Percentiles rank a stretch among this genome's conserved stretches.
phyloP scores from a whole-genome alignment of 2,329 filamentous ascomycete species.

The Clonostachys rhizophaga region DNA sequence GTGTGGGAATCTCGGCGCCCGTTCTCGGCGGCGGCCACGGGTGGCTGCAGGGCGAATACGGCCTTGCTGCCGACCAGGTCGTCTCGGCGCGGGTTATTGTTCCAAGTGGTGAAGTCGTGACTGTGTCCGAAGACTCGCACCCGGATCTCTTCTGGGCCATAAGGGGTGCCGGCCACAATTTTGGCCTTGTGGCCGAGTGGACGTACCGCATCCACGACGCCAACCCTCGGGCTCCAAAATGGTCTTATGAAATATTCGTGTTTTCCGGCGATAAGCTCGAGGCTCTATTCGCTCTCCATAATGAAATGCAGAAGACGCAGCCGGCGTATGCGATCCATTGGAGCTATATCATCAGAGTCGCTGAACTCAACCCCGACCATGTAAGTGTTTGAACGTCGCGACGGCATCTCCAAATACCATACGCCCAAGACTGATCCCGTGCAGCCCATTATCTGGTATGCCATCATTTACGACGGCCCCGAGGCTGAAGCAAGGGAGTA shows the following conservation, averaged over 20 bases:
- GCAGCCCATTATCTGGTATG: conserved; percentile 27
- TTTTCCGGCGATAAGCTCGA: conserved; percentile 19
- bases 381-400: background rate
- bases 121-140: conserved; percentile 27
- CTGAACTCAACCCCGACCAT: conserved; percentile 11
- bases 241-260: conserved; percentile 30
- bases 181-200: conserved; percentile 45
- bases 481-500: conserved; percentile 28
- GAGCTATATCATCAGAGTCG: conserved; percentile 38
- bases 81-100: conserved; percentile 41
- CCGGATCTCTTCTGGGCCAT: conserved; percentile 38
- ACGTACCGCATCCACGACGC: conserved; percentile 40
- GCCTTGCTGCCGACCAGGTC: conserved; percentile 44
- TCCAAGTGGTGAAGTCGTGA: conserved; percentile 33
- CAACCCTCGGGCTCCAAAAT: conserved; percentile 17
- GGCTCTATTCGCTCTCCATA: conserved; percentile 14
- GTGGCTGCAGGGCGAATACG: conserved; percentile 41
- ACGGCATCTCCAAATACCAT: background rate
- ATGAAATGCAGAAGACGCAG: conserved; percentile 21
- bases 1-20: conserved; percentile 41
- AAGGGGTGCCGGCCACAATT: conserved; percentile 47
- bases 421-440: background rate
- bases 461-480: conserved; percentile 36
- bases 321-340: conserved; percentile 23
- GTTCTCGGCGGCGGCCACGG: conserved; percentile 50